These are phyloP conservation scores for Neurospora sp. DNA, from an alignment of 495 filamentous ascomycete species.

Conservation along the genomic window DNA sequence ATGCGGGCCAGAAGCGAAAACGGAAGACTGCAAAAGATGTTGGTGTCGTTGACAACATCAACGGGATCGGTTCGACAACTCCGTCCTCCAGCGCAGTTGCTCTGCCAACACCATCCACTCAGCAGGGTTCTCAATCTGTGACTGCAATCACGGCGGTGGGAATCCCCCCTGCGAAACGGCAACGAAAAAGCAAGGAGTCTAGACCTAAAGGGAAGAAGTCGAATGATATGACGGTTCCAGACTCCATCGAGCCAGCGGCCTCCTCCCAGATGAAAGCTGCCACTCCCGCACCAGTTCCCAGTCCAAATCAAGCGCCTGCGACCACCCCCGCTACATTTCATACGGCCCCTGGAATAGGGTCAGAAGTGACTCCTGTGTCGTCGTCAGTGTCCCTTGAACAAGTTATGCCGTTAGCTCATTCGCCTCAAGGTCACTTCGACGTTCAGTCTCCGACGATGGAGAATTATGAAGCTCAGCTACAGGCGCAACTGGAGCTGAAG, in stretches of 20 bases:
- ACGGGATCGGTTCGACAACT: background rate
- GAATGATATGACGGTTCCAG: background rate
- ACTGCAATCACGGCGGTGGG: background rate
- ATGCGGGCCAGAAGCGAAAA: conserved; percentile 17
- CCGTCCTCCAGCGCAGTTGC: background rate
- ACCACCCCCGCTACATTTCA: background rate
- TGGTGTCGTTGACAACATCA: background rate
- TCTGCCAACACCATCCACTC: background rate
- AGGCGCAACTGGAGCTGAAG: conserved; percentile 22
- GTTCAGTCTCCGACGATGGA: conserved; percentile 24
- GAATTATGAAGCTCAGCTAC: conserved; percentile 22
- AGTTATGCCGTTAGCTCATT: conserved; percentile 9
- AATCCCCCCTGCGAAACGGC: conserved; percentile 15
- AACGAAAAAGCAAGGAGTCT: conserved; percentile 13
- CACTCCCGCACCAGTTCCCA: background rate
- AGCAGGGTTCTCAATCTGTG: background rate
- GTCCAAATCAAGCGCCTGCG: background rate
- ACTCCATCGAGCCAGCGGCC: background rate
- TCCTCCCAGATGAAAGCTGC: background rate
- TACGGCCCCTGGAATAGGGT: background rate
- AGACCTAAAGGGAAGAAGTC: conserved; percentile 3
- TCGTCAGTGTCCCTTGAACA: conserved; percentile 5
- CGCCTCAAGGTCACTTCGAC: conserved; percentile 16
- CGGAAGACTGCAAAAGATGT: conserved; percentile 11
- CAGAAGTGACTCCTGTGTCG: background rate